Evolutionary conservation across 1,284 basidiomycete species (phyloP).

Genomic region (Abortiporus biennis): DNA sequence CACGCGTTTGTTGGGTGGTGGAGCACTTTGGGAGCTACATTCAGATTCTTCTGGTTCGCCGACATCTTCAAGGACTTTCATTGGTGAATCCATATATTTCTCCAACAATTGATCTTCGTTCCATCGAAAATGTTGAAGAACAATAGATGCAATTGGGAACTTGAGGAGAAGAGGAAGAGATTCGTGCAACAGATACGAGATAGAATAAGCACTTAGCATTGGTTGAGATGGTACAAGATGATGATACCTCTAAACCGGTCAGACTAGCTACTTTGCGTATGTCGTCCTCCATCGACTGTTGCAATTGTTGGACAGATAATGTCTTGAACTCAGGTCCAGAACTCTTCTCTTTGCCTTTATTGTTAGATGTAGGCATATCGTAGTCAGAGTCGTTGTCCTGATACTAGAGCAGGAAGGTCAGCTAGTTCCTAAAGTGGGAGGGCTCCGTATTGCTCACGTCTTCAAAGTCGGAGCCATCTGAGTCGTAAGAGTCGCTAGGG

Average conservation of each 20-base stretch:
- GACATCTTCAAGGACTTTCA: slow-evolving; percentile 31
- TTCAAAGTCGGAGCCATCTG: slow-evolving; percentile 16
- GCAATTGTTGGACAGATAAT: slow-evolving; percentile 33
- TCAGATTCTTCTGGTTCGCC: slow-evolving; percentile 23
- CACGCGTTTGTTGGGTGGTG: slow-evolving; percentile 20
- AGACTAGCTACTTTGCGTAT: slow-evolving; percentile 41
- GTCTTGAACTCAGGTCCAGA: slow-evolving; percentile 26
- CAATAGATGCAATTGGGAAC: slow-evolving; percentile 47
- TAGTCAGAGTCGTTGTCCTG: slow-evolving; percentile 26
- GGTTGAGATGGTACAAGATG: slow-evolving; percentile 5
- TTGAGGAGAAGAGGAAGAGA: slow-evolving; percentile 12
- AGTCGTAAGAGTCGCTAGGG: slow-evolving; percentile 22
- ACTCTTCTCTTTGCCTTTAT: slow-evolving; percentile 24
- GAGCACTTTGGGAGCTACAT: slow-evolving; percentile 5
- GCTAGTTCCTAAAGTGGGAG: too few relatives aligned
- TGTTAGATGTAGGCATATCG: slow-evolving; percentile 15
- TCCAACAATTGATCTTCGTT: slow-evolving; percentile 58
- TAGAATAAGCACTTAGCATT: slow-evolving; percentile 7
- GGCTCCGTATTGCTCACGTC: slow-evolving; percentile 16
- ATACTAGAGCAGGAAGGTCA: slow-evolving; percentile 1
- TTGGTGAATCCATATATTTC: slow-evolving; percentile 46
- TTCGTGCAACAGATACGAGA: slow-evolving; percentile 3
- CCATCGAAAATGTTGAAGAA: slow-evolving; percentile 61
- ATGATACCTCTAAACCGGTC: slow-evolving; percentile 39
- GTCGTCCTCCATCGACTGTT: slow-evolving; percentile 38